Evolutionary conservation across 2,329 filamentous ascomycete species (phyloP).

Genomic region (Apiospora phragmitis): DNA sequence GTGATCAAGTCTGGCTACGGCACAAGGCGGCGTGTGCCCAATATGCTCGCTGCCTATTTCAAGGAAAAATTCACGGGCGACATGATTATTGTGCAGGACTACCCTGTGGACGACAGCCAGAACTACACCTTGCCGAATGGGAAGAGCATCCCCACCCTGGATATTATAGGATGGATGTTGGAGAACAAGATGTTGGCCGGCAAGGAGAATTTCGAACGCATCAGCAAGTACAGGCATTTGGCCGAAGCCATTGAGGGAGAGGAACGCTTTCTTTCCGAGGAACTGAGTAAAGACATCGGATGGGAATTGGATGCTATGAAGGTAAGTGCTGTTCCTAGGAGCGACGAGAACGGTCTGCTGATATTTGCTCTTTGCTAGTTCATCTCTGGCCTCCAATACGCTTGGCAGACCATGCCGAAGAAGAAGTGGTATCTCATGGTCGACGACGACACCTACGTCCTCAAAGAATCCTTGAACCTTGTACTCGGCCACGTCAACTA

Average conservation of each 20-base stretch:
- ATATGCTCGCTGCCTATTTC: constrained; percentile 48
- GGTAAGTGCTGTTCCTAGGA: constrained; percentile 22
- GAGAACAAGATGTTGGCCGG: constrained; percentile 28
- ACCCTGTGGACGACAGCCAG: constrained; percentile 33
- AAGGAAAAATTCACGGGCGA: constrained; percentile 40
- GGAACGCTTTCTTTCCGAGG: constrained; percentile 33
- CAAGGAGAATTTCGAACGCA: constrained; percentile 29
- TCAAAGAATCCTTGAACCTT: constrained; percentile 47
- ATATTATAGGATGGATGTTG: constrained; percentile 35
- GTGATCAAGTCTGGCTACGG: constrained; percentile 59
- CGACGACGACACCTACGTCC: constrained; percentile 59
- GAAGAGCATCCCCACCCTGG: constrained; percentile 29
- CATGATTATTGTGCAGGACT: constrained; percentile 53
- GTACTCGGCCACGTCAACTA: constrained; percentile 52
- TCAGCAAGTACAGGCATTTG: constrained; percentile 33
- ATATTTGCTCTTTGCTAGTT: constrained; percentile 39
- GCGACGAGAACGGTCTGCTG: background rate
- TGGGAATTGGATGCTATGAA: constrained; percentile 39
- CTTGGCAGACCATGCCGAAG: constrained; percentile 48
- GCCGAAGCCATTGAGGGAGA: constrained; percentile 33
- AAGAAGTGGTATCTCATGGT: constrained; percentile 62
- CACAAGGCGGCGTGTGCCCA: constrained; percentile 48
- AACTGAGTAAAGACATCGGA: constrained; percentile 31
- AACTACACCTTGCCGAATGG: constrained; percentile 26
- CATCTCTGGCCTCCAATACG: constrained; percentile 54